A percentile compares a stretch with the other conserved stretches of the same genome.
Conservation (phyloP, 371 early-diverging fungal genomes). For the Mucor piriformis region DNA sequence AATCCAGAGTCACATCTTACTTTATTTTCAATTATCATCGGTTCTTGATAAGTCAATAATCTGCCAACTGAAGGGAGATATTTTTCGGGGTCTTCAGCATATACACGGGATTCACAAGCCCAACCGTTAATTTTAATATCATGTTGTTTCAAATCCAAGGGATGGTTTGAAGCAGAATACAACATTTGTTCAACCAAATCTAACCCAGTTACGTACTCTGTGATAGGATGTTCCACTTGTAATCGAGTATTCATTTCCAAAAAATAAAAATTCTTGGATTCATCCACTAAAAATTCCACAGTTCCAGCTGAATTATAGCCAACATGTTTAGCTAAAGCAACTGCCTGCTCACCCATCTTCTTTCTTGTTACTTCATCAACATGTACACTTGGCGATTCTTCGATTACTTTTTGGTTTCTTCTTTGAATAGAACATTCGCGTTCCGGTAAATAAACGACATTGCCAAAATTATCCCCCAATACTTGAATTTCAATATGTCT, state of each 20-base stretch:
- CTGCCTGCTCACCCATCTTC: conserved; percentile 86
- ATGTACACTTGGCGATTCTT: conserved; percentile 81
- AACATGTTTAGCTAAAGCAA: conserved; percentile 78
- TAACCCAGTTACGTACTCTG: conserved; percentile 90
- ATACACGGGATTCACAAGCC: conserved; percentile 87
- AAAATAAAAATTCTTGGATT: conserved; percentile 77
- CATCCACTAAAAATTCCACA: conserved; percentile 80
- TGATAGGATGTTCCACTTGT: conserved; percentile 97
- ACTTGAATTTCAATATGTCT: conserved; percentile 91
- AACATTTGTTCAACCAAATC: conserved; percentile 95
- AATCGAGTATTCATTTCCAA: conserved; percentile 90
- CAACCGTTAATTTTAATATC: conserved; percentile 73
- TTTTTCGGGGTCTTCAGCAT: conserved; percentile 89
- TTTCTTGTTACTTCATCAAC: conserved; percentile 65
- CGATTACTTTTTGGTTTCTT: conserved; percentile 85
- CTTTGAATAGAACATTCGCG: conserved; percentile 90
- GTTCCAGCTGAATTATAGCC: conserved; percentile 78
- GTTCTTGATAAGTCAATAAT: conserved; percentile 39
- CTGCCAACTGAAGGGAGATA: conserved; percentile 93
- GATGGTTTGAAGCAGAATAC: conserved; percentile 75
- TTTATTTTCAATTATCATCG: conserved; percentile 5
- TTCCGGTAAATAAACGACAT: conserved; percentile 81
- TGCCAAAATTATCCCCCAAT: conserved; percentile 75
- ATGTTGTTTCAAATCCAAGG: conserved; percentile 58
- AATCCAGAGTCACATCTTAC: conserved; percentile 52